Conservation (phyloP, 2,329 filamentous ascomycete genomes). For the Nigrospora osmanthi region DNA sequence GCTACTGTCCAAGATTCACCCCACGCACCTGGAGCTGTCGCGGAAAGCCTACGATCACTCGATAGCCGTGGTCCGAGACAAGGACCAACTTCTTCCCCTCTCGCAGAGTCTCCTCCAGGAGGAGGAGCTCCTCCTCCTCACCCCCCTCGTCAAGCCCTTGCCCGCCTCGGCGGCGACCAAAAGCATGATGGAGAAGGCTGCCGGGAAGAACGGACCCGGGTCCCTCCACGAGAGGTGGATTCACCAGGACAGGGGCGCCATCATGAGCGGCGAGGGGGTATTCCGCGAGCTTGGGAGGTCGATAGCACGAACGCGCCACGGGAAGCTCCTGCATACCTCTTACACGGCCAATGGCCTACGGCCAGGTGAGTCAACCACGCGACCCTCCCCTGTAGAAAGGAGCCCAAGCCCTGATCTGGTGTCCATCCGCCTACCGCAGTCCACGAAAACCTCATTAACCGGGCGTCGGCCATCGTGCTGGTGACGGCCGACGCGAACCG, state of each 20-base stretch:
- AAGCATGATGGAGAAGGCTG: slow-evolving; percentile 51
- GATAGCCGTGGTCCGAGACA: slow-evolving; percentile 87
- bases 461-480: slow-evolving; percentile 81
- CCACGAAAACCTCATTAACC: slow-evolving; percentile 85
- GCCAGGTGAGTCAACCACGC: slow-evolving; percentile 40
- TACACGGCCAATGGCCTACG: slow-evolving; percentile 91
- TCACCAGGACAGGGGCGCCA: slow-evolving; percentile 51
- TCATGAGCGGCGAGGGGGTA: slow-evolving; percentile 89
- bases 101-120: slow-evolving; percentile 73
- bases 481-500: slow-evolving; percentile 90
- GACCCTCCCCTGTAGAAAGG: background rate
- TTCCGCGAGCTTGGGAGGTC: slow-evolving; percentile 85
- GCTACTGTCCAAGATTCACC: slow-evolving; percentile 72
- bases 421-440: slow-evolving; percentile 32
- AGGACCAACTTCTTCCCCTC: slow-evolving; percentile 75
- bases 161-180: slow-evolving; percentile 80
- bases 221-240: slow-evolving; percentile 46
- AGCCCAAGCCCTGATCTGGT: no score
- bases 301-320: slow-evolving; percentile 76
- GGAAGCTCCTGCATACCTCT: slow-evolving; percentile 84
- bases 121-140: slow-evolving; percentile 83
- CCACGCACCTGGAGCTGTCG: slow-evolving; percentile 73
- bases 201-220: slow-evolving; percentile 22
- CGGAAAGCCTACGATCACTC: slow-evolving; percentile 84
- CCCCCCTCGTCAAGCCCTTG: slow-evolving; percentile 84